Percentiles rank a stretch among this genome's conserved stretches.
Conservation (phyloP, 768 basidiomycete genomes). For the Pleurotus salmoneostramineus region DNA sequence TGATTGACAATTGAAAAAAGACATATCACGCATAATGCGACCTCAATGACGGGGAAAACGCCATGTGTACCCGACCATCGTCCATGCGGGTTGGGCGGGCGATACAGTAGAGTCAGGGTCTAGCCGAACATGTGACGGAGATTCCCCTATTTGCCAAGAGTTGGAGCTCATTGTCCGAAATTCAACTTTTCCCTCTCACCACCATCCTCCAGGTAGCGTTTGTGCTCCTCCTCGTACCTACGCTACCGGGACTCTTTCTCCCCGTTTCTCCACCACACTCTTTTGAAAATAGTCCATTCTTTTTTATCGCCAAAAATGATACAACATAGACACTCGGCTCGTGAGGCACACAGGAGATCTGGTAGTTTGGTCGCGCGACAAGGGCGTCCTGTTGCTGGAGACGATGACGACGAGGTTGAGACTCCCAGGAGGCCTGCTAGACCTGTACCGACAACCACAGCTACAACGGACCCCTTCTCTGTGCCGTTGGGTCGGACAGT, state of each 20-base stretch:
- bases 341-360: background rate
- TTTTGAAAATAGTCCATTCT: background rate
- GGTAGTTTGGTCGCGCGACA: background rate
- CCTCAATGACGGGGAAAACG: background rate
- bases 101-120: background rate
- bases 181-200: background rate
- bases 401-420: background rate
- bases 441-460: background rate
- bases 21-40: background rate
- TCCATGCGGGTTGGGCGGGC: background rate
- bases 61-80: background rate
- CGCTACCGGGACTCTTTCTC: background rate
- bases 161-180: background rate
- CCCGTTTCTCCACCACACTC: background rate
- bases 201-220: background rate
- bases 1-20: background rate
- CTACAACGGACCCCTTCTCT: background rate
- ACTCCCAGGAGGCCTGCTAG: background rate
- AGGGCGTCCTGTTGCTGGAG: background rate
- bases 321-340: background rate
- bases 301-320: background rate
- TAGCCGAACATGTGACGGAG: constrained; percentile 4
- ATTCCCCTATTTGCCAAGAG: background rate
- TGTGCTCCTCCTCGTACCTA: background rate
- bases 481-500: background rate